Evolutionary conservation across 1,139 yeast genomes (phyloP), one percentile per base, ranked within the genome.

Genomic region (Ashbya aceris): DNA sequence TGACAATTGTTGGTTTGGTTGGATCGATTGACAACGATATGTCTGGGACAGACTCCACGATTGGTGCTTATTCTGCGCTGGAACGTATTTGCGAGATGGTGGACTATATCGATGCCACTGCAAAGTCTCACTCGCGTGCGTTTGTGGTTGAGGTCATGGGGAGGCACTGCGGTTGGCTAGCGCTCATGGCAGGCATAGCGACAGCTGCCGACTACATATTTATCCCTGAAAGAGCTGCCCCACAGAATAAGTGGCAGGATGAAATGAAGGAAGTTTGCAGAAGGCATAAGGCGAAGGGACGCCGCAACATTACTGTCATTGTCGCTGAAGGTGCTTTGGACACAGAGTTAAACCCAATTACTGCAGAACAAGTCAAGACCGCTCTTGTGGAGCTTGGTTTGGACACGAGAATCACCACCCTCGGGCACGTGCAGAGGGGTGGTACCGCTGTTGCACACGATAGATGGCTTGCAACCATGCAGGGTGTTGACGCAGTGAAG

Each of bases 121-220:
- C 98, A 14, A 77, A 84, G 54, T 89, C 97, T 6, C 98, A 91
- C 62, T 86, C 96, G 14, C 78, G 98, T 62, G 98, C 98, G 6
- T 91, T 91, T 64, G 96, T 91, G 37, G 86, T 91, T 46, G 98
- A 91, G 66, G 98, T 91, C 40, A 91, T 91, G 98, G 98, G 98
- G 45, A 79, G 98, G 63, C 95, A 91, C 66, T 91, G 98, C 71
- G 98, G 98, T 48, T 91, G 98, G 98, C 74, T 91, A 54, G 97
- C 94, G 1, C 73, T 91, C 52, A 83, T 87, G 93, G 89, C 97
- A 12, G 97, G 97, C 54, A 77, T 89, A 51, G 85, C 96, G 29
- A 84, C 96, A 30, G 85, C 95, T 50, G 97, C 98, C 9, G 98
- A 91, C 66, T 89, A 77, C 60, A 82, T 89, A 45, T 80, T 91